A percentile compares a stretch with the other conserved stretches of the same genome.
phyloP scores from a whole-genome alignment of 2,329 filamentous ascomycete species.

The Clonostachys chloroleuca region DNA sequence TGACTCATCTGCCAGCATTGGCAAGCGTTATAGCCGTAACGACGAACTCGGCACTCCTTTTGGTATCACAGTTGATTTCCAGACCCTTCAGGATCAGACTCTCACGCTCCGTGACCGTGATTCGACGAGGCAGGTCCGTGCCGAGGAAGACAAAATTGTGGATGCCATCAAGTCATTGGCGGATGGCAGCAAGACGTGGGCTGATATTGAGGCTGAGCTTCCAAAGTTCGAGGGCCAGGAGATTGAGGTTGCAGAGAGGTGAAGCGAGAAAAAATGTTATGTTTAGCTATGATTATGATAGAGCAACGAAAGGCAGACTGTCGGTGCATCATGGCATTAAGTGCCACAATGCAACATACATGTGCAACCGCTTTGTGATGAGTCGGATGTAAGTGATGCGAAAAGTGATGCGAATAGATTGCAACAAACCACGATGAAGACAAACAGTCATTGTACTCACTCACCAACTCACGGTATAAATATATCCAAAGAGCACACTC shows the following conservation, averaged over 20 bases:
- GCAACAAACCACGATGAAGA: too few relatives aligned
- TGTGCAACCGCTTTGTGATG: too few relatives aligned
- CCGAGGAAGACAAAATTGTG: slow-evolving; percentile 74
- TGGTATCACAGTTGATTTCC: slow-evolving; percentile 93
- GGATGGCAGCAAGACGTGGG: slow-evolving; percentile 50
- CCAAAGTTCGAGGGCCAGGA: slow-evolving; percentile 83
- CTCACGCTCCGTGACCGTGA: slow-evolving; percentile 89
- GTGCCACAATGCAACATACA: too few relatives aligned
- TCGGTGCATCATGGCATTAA: too few relatives aligned
- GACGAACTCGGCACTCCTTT: slow-evolving; percentile 94
- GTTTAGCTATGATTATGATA: too few relatives aligned
- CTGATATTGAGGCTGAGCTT: slow-evolving; percentile 70
- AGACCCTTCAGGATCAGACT: slow-evolving; percentile 82
- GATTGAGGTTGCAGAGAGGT: slow-evolving; percentile 35
- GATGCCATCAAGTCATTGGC: slow-evolving; percentile 61
- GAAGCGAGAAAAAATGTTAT: background rate
- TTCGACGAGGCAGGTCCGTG: slow-evolving; percentile 85
- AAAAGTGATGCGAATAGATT: too few relatives aligned
- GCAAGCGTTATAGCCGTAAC: slow-evolving; percentile 91
- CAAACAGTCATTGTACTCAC: too few relatives aligned
- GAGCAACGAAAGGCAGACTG: too few relatives aligned
- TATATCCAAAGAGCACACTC: too few relatives aligned
- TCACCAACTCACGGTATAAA: too few relatives aligned
- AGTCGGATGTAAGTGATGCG: too few relatives aligned
- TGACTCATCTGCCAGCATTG: slow-evolving; percentile 86